Evolutionary conservation across 2,329 filamentous ascomycete genomes (phyloP).

Genomic region (Monosporascus sp.): DNA sequence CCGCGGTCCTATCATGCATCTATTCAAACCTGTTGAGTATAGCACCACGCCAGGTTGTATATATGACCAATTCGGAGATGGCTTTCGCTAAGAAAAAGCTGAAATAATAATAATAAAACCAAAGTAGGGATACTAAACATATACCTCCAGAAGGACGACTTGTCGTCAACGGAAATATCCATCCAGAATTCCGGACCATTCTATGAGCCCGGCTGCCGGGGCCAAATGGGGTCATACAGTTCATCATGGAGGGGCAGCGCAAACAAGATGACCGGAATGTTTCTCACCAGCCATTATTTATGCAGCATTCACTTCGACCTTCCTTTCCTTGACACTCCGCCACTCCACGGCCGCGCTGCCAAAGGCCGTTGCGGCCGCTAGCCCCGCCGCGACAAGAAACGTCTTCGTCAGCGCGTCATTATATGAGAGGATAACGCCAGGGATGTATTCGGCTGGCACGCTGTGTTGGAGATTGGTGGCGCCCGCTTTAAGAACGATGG

Average conservation of each 20-base stretch:
- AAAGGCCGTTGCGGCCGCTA: background rate
- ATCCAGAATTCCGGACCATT: too few relatives aligned
- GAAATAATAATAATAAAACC: too few relatives aligned
- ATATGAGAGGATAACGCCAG: constrained; percentile 35
- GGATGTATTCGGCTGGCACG: constrained; percentile 24
- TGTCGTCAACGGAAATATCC: too few relatives aligned
- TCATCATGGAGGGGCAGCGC: background rate
- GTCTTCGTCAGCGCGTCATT: constrained; percentile 37
- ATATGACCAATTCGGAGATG: too few relatives aligned
- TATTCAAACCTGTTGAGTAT: too few relatives aligned
- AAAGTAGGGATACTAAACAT: too few relatives aligned
- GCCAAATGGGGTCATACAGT: background rate
- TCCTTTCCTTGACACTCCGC: background rate
- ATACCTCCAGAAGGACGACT: too few relatives aligned
- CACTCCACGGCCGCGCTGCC: background rate
- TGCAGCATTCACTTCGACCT: background rate
- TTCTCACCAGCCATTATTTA: background rate
- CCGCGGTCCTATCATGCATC: too few relatives aligned
- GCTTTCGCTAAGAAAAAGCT: too few relatives aligned
- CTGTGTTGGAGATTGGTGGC: constrained; percentile 31
- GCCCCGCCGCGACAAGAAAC: constrained; percentile 30
- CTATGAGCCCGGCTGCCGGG: too few relatives aligned
- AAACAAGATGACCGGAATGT: background rate
- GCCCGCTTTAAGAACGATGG: constrained; percentile 27
- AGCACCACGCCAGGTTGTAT: too few relatives aligned